Evolutionary conservation across 164 flowering plant species (phyloP), one percentile per base, ranked within the genome.

Genomic region (Piper longum): DNA sequence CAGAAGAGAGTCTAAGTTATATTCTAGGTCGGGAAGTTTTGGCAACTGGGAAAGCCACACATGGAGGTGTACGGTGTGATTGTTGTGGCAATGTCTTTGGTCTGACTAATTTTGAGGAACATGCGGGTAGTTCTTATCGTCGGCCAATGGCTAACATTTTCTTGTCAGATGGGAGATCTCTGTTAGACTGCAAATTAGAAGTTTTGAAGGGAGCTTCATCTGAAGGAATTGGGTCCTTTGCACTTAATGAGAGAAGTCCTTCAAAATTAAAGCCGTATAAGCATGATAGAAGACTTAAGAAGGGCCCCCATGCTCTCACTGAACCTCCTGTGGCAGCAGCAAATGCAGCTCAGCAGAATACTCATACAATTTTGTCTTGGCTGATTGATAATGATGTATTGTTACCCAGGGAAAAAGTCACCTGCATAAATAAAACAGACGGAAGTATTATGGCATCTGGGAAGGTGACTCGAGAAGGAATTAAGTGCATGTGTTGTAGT

Each of bases 401-500:
- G 57, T 52, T 80, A 61, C 84, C 85, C 4, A 79, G 91, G 68
- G 73, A 67, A 64, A 85, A 82, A 63, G 95, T 85, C 56, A 60
- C 62, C 43, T 88, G 79, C 59, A 45, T 60, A 16, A 18, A 67
- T 54, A 57, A 42, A 64, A 82, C 65, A 65, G 68, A 75, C 16
- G 36, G 57, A 4, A 45, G 1, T 64, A 54, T 54, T 18, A 57
- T 67, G 68, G 73, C 69, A 13, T 82, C 77, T 68, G 99, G 97
- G 54, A 62, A 72, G 51, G 69, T 88, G 61, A 79, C 81, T 64
- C 82, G 85, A 67, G 76, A 80, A 36, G 99, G 99, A 26, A 88
- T 93, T 66, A 76, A 69, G 69, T 93, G 99, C 71, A 76, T 58
- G 64, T 93, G 99, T 68, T 93, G 99, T 70, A 67, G 71, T 13